Evolutionary conservation across 2,329 filamentous ascomycete genomes (phyloP).

Genomic region (Penicillium crustosum): DNA sequence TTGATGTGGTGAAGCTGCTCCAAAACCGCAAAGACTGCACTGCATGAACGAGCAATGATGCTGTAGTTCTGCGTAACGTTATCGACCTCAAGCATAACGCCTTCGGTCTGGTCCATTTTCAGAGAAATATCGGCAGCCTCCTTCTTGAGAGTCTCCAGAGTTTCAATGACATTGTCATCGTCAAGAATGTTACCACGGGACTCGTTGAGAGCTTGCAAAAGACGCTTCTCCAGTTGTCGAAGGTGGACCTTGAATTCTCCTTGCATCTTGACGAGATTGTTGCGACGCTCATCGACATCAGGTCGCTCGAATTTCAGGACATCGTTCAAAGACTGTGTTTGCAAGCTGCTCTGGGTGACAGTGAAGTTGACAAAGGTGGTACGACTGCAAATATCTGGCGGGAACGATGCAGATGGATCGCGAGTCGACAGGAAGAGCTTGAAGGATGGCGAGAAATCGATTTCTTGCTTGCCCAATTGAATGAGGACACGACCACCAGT

Average conservation of each 20-base stretch:
- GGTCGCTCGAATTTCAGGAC: slow-evolving; percentile 96
- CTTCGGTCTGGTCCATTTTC: slow-evolving; percentile 96
- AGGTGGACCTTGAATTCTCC: slow-evolving; percentile 99
- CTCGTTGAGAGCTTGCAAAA: slow-evolving; percentile 93
- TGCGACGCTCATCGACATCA: slow-evolving; percentile 92
- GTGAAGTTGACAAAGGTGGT: slow-evolving; percentile 99
- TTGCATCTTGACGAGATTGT: slow-evolving; percentile 97
- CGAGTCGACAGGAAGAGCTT: slow-evolving; percentile 91
- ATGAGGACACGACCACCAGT: slow-evolving; percentile 97
- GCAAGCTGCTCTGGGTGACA: slow-evolving; percentile 96
- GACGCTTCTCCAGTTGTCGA: slow-evolving; percentile 87
- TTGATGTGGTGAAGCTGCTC: slow-evolving; percentile 98
- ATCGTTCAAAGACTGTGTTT: slow-evolving; percentile 96
- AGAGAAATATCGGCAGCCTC: slow-evolving; percentile 93
- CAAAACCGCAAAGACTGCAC: slow-evolving; percentile 92
- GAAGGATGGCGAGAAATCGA: slow-evolving; percentile 97
- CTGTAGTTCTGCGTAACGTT: slow-evolving; percentile 93
- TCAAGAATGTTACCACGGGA: slow-evolving; percentile 97
- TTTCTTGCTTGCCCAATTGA: slow-evolving; percentile 97
- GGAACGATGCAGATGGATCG: slow-evolving; percentile 92
- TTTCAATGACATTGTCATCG: slow-evolving; percentile 97
- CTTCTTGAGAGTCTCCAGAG: slow-evolving; percentile 94
- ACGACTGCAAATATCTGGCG: slow-evolving; percentile 94
- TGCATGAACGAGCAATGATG: slow-evolving; percentile 90
- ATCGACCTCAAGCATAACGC: slow-evolving; percentile 97